These are phyloP conservation scores for Chamaecyparis obtusa DNA, from an alignment of 75 land plant species.

Conservation along the genomic window DNA sequence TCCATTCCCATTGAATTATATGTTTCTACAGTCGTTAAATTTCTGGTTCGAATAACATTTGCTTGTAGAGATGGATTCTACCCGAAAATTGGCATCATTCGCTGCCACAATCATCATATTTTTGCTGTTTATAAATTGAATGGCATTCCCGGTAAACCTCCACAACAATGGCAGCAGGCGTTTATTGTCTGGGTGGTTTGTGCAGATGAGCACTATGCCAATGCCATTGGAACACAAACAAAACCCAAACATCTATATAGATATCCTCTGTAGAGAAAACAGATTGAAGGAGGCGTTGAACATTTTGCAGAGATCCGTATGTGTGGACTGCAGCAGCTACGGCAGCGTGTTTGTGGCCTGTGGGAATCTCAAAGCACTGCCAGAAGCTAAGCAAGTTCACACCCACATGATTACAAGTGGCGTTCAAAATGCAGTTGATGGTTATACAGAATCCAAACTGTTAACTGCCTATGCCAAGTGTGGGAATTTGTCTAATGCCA, in stretches of 20 bases:
- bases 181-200: background rate
- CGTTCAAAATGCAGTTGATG: background rate
- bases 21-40: no score
- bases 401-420: background rate
- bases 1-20: no score
- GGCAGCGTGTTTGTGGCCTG: background rate
- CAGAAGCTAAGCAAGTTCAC: background rate
- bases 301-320: background rate
- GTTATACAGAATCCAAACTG: background rate
- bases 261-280: background rate
- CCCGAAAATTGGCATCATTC: no score
- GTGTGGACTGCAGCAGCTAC: background rate
- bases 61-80: no score
- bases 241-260: background rate
- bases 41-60: no score
- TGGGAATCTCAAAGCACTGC: background rate
- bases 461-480: background rate
- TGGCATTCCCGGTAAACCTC: no score
- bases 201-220: background rate
- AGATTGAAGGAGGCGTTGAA: background rate
- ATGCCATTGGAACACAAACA: background rate
- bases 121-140: no score
- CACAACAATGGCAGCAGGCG: background rate
- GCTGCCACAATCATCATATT: no score
- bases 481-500: background rate